A percentile compares a stretch with the other conserved stretches of the same genome.
Conservation (phyloP, 352 stramenopile species). For the Globisporangium perplexum region DNA sequence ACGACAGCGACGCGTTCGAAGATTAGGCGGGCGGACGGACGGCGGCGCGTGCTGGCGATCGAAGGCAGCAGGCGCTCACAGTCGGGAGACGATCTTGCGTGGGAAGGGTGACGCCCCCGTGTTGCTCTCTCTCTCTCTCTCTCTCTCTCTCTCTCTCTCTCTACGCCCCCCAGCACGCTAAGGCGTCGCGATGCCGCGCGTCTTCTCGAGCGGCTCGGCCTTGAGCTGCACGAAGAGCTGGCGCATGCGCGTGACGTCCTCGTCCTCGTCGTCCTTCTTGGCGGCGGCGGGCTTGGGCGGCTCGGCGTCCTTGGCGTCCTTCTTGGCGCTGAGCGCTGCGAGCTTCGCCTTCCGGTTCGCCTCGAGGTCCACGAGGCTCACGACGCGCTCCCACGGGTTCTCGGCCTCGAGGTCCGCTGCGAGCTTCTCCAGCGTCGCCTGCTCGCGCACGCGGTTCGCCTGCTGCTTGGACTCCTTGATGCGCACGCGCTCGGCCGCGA, state of each 20-base stretch:
- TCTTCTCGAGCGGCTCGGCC: conserved; percentile 85
- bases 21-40: no score
- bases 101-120: no score
- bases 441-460: conserved; percentile 91
- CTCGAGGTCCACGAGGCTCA: conserved; percentile 92
- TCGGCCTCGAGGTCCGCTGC: conserved; percentile 92
- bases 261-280: conserved; percentile 65
- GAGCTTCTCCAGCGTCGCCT: conserved; percentile 93
- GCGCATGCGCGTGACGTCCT: conserved; percentile 90
- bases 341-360: conserved; percentile 68
- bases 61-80: conserved; percentile 7
- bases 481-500: conserved; percentile 76
- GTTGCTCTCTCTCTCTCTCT: conserved; percentile 4
- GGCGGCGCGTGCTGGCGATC: conserved; percentile 17
- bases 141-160: conserved; percentile 4
- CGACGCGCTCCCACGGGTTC: conserved; percentile 92
- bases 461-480: conserved; percentile 90
- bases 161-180: no score
- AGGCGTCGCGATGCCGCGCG: conserved; percentile 45
- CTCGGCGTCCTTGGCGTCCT: conserved; percentile 37
- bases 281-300: conserved; percentile 20
- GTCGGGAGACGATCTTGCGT: not conserved
- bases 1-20: no score
- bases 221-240: conserved; percentile 94
- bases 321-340: conserved; percentile 48